Conservation (phyloP, 495 filamentous ascomycete genomes). For the Parathielavia hyrcaniae region DNA sequence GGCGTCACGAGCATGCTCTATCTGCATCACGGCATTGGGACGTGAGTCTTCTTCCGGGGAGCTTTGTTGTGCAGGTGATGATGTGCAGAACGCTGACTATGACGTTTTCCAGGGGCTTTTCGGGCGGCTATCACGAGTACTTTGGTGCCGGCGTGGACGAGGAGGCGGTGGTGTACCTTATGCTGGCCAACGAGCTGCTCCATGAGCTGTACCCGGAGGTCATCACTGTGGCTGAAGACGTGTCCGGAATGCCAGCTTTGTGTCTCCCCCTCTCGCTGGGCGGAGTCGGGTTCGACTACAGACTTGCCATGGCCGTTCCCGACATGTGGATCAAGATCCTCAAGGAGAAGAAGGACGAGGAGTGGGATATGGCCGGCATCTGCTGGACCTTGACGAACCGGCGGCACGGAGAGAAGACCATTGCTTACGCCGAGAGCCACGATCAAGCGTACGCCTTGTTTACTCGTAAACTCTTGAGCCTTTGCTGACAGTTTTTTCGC, state of each 20-base stretch:
- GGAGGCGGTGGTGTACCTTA: conserved; percentile 90
- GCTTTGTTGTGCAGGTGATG: neutral
- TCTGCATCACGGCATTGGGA: conserved; percentile 91
- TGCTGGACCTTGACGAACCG: conserved; percentile 84
- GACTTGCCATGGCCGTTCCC: conserved; percentile 94
- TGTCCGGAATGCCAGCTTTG: conserved; percentile 94
- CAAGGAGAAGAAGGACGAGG: conserved; percentile 84
- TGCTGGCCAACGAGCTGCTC: conserved; percentile 94
- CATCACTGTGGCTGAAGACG: conserved; percentile 93
- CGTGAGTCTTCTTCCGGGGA: conserved; percentile 54
- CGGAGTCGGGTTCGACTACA: conserved; percentile 93
- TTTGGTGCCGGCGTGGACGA: conserved; percentile 90
- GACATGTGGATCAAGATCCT: conserved; percentile 99
- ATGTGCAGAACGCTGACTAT: neutral
- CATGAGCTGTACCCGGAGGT: conserved; percentile 77
- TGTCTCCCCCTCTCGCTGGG: conserved; percentile 80
- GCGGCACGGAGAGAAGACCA: conserved; percentile 94
- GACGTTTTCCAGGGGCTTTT: conserved; percentile 68
- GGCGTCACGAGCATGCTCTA: conserved; percentile 99
- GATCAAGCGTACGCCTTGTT: conserved; percentile 81
- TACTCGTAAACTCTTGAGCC: neutral
- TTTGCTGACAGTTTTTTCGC: conserved; percentile 30
- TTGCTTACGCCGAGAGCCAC: conserved; percentile 94
- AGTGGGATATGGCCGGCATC: conserved; percentile 88
- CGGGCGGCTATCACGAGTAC: conserved; percentile 97